phyloP scores from a whole-genome alignment of 2,329 filamentous ascomycete species.

The Botrytis fabae region DNA sequence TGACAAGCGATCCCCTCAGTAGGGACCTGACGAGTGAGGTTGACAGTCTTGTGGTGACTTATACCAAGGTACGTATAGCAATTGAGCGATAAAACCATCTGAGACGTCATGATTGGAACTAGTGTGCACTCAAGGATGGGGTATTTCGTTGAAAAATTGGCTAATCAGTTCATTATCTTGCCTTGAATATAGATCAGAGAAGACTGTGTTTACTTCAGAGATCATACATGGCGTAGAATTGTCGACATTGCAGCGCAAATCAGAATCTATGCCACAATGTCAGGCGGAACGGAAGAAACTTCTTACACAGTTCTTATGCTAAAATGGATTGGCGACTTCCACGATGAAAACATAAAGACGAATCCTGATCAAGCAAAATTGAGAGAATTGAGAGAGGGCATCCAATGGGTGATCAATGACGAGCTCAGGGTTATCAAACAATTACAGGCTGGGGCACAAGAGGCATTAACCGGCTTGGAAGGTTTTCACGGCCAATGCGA shows the following conservation, averaged over 20 bases:
- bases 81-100: background rate
- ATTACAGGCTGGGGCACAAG: background rate
- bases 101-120: background rate
- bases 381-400: background rate
- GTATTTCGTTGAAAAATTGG: background rate
- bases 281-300: constrained; percentile 9
- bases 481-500: background rate
- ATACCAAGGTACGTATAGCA: background rate
- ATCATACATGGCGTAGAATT: background rate
- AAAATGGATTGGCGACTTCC: constrained; percentile 6
- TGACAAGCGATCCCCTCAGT: background rate
- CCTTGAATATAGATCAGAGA: background rate
- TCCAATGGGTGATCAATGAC: background rate
- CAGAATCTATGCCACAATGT: constrained; percentile 8
- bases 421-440: constrained; percentile 8
- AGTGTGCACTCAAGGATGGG: background rate
- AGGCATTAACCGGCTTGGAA: background rate
- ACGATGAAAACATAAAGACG: background rate
- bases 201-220: constrained; percentile 15
- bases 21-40: background rate
- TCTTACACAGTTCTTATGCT: constrained; percentile 9
- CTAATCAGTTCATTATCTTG: background rate
- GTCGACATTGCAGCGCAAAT: constrained; percentile 11
- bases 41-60: background rate
- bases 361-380: background rate